Evolutionary conservation across 1,284 basidiomycete genomes (phyloP), one percentile per base, ranked within the genome.

Genomic region (Cryptococcus neoformans): DNA sequence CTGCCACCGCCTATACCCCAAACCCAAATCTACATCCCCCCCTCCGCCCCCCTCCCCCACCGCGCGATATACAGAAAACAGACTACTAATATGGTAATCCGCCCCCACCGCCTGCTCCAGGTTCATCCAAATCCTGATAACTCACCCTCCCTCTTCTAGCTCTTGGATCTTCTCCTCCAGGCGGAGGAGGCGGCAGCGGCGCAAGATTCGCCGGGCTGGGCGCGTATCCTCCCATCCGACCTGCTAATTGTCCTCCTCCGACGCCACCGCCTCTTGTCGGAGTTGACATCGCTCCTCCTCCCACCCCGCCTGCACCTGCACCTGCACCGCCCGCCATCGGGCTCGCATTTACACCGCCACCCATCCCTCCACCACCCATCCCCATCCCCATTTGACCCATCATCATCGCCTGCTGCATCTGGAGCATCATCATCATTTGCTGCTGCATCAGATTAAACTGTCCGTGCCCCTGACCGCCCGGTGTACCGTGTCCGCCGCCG

Each of bases 361-460:
- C 28, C 28, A 4, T 28, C 28, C 28, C 28, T 28, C 28, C 28
- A 28, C 28, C 28, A 12, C 53, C 17, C 50, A 42, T 50, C 40
- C 56, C 56, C 59, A 45, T 55, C 46, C 17, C 42, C 49, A 17
- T 54, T 54, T 46, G 51, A 42, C 62, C 68, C 68, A 71, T 70
- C 70, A 76, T 73, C 74, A 76, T 76, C 48, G 69, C 65, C 44
- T 70, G 68, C 54, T 72, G 72, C 74, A 76, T 76, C 54, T 73
- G 73, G 70, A 76, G 70, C 74, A 76, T 76, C 74, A 76, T 76
- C 69, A 76, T 70, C 72, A 74, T 74, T 59, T 76, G 74, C 58
- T 76, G 74, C 62, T 76, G 74, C 69, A 73, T 73, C 63, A 71
- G 60, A 60, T 65, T 67, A 55, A 67, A 64, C 11, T 47, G 46